phyloP scores from a whole-genome alignment of 2,329 filamentous ascomycete species.

The Aspergillus sojae region DNA sequence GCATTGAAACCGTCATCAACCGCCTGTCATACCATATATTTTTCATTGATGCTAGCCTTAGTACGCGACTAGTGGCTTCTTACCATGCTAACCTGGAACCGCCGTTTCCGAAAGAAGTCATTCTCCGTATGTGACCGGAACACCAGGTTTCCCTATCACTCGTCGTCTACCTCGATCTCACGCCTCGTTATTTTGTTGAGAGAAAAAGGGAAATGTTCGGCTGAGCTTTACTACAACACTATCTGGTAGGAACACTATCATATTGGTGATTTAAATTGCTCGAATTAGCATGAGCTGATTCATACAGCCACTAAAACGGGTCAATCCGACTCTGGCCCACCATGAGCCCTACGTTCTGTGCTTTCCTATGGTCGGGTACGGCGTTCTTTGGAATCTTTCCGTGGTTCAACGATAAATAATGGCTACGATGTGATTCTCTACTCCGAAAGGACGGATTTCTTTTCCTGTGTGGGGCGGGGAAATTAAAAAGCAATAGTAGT shows the following conservation, averaged over 20 bases:
- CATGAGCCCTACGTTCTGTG: background rate
- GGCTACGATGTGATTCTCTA: background rate
- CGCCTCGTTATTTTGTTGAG: background rate
- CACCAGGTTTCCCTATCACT: background rate
- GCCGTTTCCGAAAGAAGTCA: conserved; percentile 5
- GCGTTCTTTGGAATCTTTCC: background rate
- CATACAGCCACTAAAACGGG: background rate
- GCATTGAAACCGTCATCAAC: background rate
- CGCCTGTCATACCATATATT: conserved; percentile 4
- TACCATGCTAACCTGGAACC: background rate
- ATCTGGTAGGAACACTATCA: background rate
- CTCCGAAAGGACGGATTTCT: background rate
- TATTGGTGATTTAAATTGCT: background rate
- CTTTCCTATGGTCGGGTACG: background rate
- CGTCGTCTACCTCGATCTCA: background rate
- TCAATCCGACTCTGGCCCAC: background rate
- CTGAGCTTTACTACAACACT: background rate
- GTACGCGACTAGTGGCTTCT: background rate
- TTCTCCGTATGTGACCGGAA: background rate
- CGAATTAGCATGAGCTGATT: background rate
- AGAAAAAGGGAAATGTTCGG: background rate
- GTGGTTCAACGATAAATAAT: background rate
- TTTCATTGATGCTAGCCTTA: background rate
- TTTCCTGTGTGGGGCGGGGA: background rate
- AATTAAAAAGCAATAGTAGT: background rate